Evolutionary conservation across 768 basidiomycete species (phyloP).

Genomic region (Porphyrellus cyaneotinctus): DNA sequence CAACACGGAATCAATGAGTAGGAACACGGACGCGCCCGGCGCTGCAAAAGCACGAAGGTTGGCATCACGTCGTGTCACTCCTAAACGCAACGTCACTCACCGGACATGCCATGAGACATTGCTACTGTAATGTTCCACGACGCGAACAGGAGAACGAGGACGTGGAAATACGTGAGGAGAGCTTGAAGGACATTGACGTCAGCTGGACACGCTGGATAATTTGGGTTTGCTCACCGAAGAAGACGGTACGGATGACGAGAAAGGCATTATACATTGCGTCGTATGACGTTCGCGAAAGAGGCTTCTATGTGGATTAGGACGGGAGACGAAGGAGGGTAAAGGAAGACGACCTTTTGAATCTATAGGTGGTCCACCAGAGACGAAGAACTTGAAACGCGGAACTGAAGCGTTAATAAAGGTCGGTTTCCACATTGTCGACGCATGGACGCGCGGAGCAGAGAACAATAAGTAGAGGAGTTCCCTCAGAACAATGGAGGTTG

Average conservation of each 20-base stretch:
- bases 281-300: constrained; percentile 16
- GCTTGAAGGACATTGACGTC: constrained; percentile 15
- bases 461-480: too few relatives aligned
- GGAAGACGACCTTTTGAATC: constrained; percentile 1
- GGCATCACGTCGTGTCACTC: neutral
- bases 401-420: constrained; percentile 10
- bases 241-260: constrained; percentile 51
- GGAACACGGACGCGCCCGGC: constrained; percentile 45
- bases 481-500: neutral
- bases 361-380: constrained; percentile 23
- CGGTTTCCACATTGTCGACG: constrained; percentile 3
- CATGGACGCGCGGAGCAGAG: neutral
- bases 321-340: neutral
- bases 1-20: constrained; percentile 44
- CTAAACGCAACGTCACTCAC: constrained; percentile 27
- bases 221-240: constrained; percentile 45
- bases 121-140: constrained; percentile 52
- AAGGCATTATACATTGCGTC: constrained; percentile 47
- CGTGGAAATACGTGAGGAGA: constrained; percentile 47
- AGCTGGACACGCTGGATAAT: neutral
- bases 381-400: constrained; percentile 1
- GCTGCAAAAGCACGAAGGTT: constrained; percentile 28
- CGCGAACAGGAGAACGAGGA: constrained; percentile 52
- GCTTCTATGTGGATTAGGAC: neutral
- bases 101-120: constrained; percentile 31